Base-by-base conservation (phyloP, 768 basidiomycete species). In the Baorangia bicolor region DNA sequence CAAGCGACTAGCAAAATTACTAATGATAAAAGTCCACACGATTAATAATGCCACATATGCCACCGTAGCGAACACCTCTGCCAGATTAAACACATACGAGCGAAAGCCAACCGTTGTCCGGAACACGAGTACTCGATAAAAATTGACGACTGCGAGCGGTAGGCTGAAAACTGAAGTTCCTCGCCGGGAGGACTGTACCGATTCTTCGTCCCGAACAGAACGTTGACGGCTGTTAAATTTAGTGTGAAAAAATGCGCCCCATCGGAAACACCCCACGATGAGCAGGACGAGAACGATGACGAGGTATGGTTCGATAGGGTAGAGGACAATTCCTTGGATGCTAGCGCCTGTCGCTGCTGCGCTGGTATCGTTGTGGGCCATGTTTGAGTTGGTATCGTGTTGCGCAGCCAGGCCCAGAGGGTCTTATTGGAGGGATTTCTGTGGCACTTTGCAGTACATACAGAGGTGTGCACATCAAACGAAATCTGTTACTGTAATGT, bases 1-100 rank as follows among this genome's bases (percentile, higher is more conserved):
- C 37, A 30, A 47, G 13, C 10, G 33, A 52, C 4, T 6, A 16
- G 5, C 5, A 9, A 44, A 58, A 56, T 57, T 39, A 79, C 80
- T 72, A 35, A 79, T 75, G 14, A 72, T 58, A 46, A 74, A 71
- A 1, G 63, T 65, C 67, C 70, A 77, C 4, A 68, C 65, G 40
- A 81, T 60, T 8, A 80, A 56, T 0, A 72, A 55, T 3, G 62
- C 69, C 12, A 75, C 67, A 47, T 81, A 81, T 23, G 61, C 72
- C 8, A 67, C 49, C 20, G 72, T 70, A 39, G 76, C 63, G 12
- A 73, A 58, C 7, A 79, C 57, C 56, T 82, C 80, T 12, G 74
- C 70, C 10, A 79, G 37, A 51, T 76, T 80, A 51, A 77, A 64
- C 12, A 67, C 65, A 55, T 75, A 75, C 6, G 71, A 71, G 0